A percentile compares a stretch with the other conserved stretches of the same genome.
Evolutionary conservation across 2,329 filamentous ascomycete species (phyloP).

Genomic region (Phialophora tarda): DNA sequence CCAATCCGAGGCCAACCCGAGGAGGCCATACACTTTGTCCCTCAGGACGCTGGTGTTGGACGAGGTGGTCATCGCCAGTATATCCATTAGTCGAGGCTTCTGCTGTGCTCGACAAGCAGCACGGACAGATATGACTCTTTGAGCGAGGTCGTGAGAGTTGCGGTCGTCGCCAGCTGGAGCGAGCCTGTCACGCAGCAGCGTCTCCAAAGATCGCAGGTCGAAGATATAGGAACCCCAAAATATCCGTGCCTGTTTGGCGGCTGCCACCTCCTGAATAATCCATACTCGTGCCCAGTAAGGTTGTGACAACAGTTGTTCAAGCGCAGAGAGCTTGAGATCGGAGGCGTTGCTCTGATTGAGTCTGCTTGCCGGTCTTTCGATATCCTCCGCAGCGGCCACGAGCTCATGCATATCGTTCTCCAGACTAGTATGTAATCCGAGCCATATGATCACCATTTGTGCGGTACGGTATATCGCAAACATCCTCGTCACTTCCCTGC

Average conservation of each 20-base stretch:
- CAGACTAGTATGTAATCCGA: slow-evolving; percentile 30
- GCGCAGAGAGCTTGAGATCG: slow-evolving; percentile 5
- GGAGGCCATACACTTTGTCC: slow-evolving; percentile 33
- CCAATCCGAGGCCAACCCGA: slow-evolving; percentile 30
- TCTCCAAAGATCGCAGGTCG: slow-evolving; percentile 26
- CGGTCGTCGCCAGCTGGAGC: not conserved
- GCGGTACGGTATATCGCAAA: slow-evolving; percentile 35
- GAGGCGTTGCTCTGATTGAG: slow-evolving; percentile 1
- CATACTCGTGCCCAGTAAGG: slow-evolving; percentile 39
- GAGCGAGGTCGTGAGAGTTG: slow-evolving; percentile 9
- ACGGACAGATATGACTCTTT: slow-evolving; percentile 27
- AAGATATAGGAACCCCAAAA: slow-evolving; percentile 30
- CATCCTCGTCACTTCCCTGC: slow-evolving; percentile 30
- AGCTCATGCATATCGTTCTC: slow-evolving; percentile 25
- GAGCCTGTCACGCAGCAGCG: slow-evolving; percentile 17
- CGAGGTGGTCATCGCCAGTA: slow-evolving; percentile 26
- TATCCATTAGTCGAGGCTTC: slow-evolving; percentile 31
- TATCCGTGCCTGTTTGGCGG: slow-evolving; percentile 22
- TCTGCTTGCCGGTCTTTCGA: slow-evolving; percentile 14
- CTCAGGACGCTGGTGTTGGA: slow-evolving; percentile 29
- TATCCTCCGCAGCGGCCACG: slow-evolving; percentile 10
- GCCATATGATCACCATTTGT: slow-evolving; percentile 37
- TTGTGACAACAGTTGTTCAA: slow-evolving; percentile 34
- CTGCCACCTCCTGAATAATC: slow-evolving; percentile 39
- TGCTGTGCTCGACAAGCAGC: slow-evolving; percentile 28